Base-by-base conservation (phyloP, 2,329 filamentous ascomycete species). In the Colletotrichum ledebouriae region DNA sequence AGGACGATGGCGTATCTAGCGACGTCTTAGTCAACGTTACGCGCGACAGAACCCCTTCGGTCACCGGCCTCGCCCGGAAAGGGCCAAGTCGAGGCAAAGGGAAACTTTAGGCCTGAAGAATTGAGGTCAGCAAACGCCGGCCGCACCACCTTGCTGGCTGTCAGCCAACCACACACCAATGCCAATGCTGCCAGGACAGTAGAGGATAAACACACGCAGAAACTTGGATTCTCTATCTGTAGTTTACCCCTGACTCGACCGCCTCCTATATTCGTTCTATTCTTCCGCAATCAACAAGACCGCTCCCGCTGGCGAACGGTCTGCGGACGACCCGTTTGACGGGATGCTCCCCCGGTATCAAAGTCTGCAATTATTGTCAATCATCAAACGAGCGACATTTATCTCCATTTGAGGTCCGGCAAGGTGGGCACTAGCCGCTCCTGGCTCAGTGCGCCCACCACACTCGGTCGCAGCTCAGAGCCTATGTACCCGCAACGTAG, bases 311-410 rank as follows among this genome's bases (percentile, higher is more conserved):
- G 13, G 13, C 39, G 12, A 44, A 39, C 49, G 22, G 49, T 33
- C 60, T 64, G 37, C 29, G 29, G 22, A 15, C 15, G 47, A 62
- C 59, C 41, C 33, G 41, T 66, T 20, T 44, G 59, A 20, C 59
- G 52, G 64, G 37, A 41, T 59, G 34, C 41, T 66, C 34, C 47
- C 55, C 47, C 49, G 61, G 46, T 50, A 56, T 55, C 53, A 34
- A 58, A 47, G 60, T 44, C 55, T 60, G 34, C 53, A 66, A 56
- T 42, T 29, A 37, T 69, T 60, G 49, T 47, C 47, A 60, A 57
- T 50, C 49, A 59, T 55, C 49, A 66, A 59, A 59, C 55, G 55
- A 60, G 61, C 65, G 65, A 68, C 60, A 59, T 55, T 68, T 64
- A 47, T 47, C 49, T 69, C 34, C 29, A 29, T 58, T 67, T 46